Base-by-base conservation (phyloP, 2,329 filamentous ascomycete genomes). In the Aspergillus luchuensis region DNA sequence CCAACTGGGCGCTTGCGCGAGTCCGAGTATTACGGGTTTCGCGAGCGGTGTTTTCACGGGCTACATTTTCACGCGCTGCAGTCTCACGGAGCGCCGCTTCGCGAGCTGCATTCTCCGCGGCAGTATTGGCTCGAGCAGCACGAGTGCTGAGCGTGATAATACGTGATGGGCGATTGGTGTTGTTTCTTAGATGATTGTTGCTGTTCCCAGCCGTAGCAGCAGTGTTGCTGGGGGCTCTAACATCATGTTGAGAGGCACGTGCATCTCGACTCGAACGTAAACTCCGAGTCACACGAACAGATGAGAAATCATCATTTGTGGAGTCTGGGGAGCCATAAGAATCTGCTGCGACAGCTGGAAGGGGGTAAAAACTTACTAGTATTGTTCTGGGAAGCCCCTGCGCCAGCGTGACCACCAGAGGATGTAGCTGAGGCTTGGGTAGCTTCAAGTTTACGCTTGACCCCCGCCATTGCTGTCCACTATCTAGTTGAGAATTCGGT, bases 381-480 rank as follows among this genome's bases (percentile, higher is more conserved):
- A 36, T 60, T 64, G 49, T 63, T 65, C 57, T 67, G 66, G 28
- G 67, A 59, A 19, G 65, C 58, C 43, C 66, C 65, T 53, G 60
- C 59, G 25, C 65, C 58, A 21, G 66, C 59, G 39, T 59, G 49
- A 53, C 61, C 66, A 21, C 53, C 64, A 50, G 63, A 50, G 25
- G 62, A 59, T 43, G 66, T 56, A 30, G 65, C 43, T 48, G 67
- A 61, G 47, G 65, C 68, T 50, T 66, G 66, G 56, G 69, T 56
- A 47, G 71, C 67, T 53, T 70, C 70, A 54, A 69, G 63, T 58
- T 71, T 75, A 62, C 74, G 73, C 65, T 72, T 75, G 63, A 70
- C 69, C 62, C 74, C 75, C 64, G 72, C 73, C 75, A 77, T 77
- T 59, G 64, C 66, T 68, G 63, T 65, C 63, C 67, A 68, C 64